phyloP scores from a whole-genome alignment of 2,329 filamentous ascomycete species.

The Ambrosiella beaveri region DNA sequence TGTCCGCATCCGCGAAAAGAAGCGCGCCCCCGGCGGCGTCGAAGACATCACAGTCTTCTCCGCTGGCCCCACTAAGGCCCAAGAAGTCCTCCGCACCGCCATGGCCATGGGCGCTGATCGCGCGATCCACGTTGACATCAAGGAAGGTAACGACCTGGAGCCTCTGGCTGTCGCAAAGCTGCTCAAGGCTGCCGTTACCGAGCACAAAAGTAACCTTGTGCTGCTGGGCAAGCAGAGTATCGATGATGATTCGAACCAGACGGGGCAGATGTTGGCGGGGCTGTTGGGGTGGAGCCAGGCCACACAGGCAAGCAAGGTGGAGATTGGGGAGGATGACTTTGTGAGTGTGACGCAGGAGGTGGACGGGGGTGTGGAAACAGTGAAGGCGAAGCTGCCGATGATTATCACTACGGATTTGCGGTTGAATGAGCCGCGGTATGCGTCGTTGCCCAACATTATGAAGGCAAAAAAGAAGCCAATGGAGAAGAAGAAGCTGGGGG shows the following conservation, averaged over 20 bases:
- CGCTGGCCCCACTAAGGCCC: conserved; percentile 72
- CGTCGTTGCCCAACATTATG: conserved; percentile 96
- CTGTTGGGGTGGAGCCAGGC: conserved; percentile 86
- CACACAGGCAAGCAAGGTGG: conserved; percentile 76
- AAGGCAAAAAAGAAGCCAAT: conserved; percentile 99
- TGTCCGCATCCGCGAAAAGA: conserved; percentile 82
- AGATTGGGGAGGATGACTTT: conserved; percentile 50
- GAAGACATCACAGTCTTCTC: conserved; percentile 83
- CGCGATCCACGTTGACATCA: conserved; percentile 67
- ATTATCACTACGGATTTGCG: conserved; percentile 88
- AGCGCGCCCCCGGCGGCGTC: conserved; percentile 53
- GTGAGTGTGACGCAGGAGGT: conserved; percentile 80
- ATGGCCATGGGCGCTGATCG: conserved; percentile 99
- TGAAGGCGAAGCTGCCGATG: conserved; percentile 73
- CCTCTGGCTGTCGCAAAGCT: conserved; percentile 87
- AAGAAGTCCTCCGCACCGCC: conserved; percentile 80
- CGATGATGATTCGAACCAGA: conserved; percentile 90
- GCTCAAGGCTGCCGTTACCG: conserved; percentile 59
- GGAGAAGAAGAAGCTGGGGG: conserved; percentile 74
- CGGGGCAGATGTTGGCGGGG: conserved; percentile 93
- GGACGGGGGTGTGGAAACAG: conserved; percentile 84
- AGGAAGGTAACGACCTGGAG: conserved; percentile 62
- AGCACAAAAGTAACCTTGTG: conserved; percentile 79
- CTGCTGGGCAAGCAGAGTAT: conserved; percentile 96
- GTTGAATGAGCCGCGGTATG: conserved; percentile 88